Base-by-base conservation (phyloP, 2,329 filamentous ascomycete genomes). In the Aureobasidium musti region DNA sequence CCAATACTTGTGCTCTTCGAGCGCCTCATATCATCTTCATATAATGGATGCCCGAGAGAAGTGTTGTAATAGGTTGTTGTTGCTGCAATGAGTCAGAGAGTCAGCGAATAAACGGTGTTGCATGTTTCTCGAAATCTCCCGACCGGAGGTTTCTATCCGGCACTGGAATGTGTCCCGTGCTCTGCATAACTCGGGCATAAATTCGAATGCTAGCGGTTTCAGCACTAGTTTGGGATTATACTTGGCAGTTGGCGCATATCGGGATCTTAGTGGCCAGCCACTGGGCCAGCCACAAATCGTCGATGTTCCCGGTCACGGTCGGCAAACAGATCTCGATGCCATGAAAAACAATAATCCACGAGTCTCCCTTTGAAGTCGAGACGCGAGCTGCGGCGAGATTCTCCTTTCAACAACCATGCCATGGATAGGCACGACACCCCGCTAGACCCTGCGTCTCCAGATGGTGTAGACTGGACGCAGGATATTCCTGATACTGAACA, bases 401-500 rank as follows among this genome's bases (percentile, higher is more conserved):
- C 37, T 43, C 53, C 8, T 13, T 28, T 14, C 21, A 37, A 13
- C 26, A 23, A 60, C 56, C 13, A 60, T 60, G 56, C 47, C 19
- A 60, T 60, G 56, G 56, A 45, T 47, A 39, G 23, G 6, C 35
- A 47, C 39, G 28, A 47, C 11, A 21, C 2, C 3, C 56, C 39
- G 28, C 17, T 47, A 11, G 56, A 41, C 1, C 56, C 26, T 45
- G 28, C 56, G 23, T 49, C 56, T 35, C 56, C 41, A 23, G 41
- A 60, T 11, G 56, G 60, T 8, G 6, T 60, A 11, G 56, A 60
- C 63, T 66, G 63, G 63, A 66, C 52, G 11, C 10, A 26, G 17
- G 52, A 59, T 50, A 64, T 72, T 21, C 68, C 70, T 5, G 52
- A 60, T 26, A 72, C 75, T 3, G 73, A 75, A 8, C 74, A 77